A percentile compares a stretch with the other conserved stretches of the same genome.
phyloP scores from a whole-genome alignment of 1,139 yeast genomes.

The Geotrichum histeridarum region DNA sequence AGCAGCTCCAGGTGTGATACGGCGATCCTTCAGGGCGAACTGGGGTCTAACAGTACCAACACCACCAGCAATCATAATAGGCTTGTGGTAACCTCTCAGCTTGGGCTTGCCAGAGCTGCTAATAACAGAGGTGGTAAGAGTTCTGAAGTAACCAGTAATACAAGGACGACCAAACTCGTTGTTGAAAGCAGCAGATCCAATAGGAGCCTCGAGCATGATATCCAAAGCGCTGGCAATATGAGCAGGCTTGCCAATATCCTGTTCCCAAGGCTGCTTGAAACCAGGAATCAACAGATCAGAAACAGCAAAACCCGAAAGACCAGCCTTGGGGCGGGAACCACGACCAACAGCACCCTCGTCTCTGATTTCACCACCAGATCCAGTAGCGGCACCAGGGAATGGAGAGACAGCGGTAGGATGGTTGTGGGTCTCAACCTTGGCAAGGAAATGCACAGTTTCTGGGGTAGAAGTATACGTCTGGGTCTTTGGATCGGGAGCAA shows the following conservation, averaged over 20 bases:
- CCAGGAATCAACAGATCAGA: slow-evolving; percentile 86
- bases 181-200: slow-evolving; percentile 97
- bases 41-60: slow-evolving; percentile 94
- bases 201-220: slow-evolving; percentile 95
- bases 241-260: slow-evolving; percentile 77
- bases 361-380: slow-evolving; percentile 99
- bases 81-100: slow-evolving; percentile 95
- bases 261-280: slow-evolving; percentile 91
- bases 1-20: slow-evolving; percentile 87
- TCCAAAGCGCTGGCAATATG: slow-evolving; percentile 92
- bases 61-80: slow-evolving; percentile 99
- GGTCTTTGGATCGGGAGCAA: slow-evolving; percentile 69
- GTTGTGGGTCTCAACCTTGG: slow-evolving; percentile 97
- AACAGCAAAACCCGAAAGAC: slow-evolving; percentile 87
- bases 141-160: slow-evolving; percentile 93
- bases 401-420: slow-evolving; percentile 99
- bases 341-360: slow-evolving; percentile 99
- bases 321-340: slow-evolving; percentile 96
- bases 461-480: slow-evolving; percentile 68
- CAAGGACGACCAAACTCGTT: slow-evolving; percentile 99
- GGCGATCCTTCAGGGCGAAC: slow-evolving; percentile 79
- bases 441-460: slow-evolving; percentile 81
- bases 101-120: slow-evolving; percentile 62
- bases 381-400: slow-evolving; percentile 98
- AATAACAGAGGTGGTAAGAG: slow-evolving; percentile 74